phyloP scores from a whole-genome alignment of 768 basidiomycete genomes.

The Amanita thiersii region DNA sequence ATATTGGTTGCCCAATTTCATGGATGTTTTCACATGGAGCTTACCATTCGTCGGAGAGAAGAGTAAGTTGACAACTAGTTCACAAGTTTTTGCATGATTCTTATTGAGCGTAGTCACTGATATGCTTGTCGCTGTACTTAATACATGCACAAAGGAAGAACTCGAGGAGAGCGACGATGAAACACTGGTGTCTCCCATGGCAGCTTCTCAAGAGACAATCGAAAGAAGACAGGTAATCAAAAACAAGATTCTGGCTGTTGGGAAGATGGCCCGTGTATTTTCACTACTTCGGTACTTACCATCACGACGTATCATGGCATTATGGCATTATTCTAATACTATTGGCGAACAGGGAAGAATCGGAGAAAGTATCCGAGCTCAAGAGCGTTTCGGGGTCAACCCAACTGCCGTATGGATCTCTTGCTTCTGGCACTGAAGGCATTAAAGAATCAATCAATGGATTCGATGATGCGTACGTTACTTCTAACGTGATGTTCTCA shows the following conservation, averaged over 20 bases:
- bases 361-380: slow-evolving; percentile 94
- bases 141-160: slow-evolving; percentile 94
- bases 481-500: background rate
- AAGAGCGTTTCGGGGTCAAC: slow-evolving; percentile 79
- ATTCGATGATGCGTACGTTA: slow-evolving; percentile 91
- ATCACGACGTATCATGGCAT: background rate
- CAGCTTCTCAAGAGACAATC: slow-evolving; percentile 38
- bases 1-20: slow-evolving; percentile 99
- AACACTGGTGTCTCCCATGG: slow-evolving; percentile 29
- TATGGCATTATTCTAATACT: background rate
- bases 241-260: slow-evolving; percentile 97
- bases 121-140: slow-evolving; percentile 95
- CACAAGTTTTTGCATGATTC: slow-evolving; percentile 5
- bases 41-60: slow-evolving; percentile 98
- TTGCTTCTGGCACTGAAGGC: slow-evolving; percentile 86
- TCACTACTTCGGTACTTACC: slow-evolving; percentile 78
- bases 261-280: slow-evolving; percentile 94
- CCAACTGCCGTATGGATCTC: slow-evolving; percentile 73
- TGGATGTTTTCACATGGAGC: slow-evolving; percentile 99
- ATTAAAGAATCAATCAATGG: slow-evolving; percentile 91
- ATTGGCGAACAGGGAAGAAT: slow-evolving; percentile 69
- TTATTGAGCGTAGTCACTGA: slow-evolving; percentile 67
- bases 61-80: slow-evolving; percentile 43
- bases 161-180: slow-evolving; percentile 78
- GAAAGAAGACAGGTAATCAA: slow-evolving; percentile 91